Conservation (phyloP, 2,329 filamentous ascomycete species). For the Cladosporium velox region DNA sequence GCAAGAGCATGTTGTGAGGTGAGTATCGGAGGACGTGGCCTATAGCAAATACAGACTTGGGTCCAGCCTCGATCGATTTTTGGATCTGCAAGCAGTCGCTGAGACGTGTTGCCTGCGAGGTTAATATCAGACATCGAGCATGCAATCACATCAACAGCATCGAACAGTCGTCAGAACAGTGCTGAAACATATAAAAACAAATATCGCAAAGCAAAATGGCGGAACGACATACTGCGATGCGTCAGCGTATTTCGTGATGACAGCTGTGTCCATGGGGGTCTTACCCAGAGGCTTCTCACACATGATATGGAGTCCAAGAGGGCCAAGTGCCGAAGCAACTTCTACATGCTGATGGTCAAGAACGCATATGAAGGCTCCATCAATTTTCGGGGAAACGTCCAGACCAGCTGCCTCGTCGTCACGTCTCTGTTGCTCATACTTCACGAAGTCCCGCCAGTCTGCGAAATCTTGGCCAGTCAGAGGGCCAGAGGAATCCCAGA, state of each 20-base stretch:
- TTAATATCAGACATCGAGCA: neutral
- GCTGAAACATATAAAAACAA: neutral
- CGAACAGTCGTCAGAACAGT: neutral
- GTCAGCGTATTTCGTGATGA: neutral
- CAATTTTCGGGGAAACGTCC: conserved; percentile 44
- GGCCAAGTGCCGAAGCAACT: conserved; percentile 73
- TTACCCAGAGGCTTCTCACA: conserved; percentile 81
- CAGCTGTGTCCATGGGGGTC: neutral
- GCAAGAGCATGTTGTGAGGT: conserved; percentile 84
- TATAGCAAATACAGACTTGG: conserved; percentile 71
- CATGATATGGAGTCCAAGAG: conserved; percentile 75
- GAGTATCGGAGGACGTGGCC: conserved; percentile 93
- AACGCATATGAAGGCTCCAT: conserved; percentile 70
- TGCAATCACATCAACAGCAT: neutral
- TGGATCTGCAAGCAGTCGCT: conserved; percentile 73
- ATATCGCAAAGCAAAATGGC: neutral
- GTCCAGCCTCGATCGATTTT: conserved; percentile 33
- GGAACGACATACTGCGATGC: neutral
- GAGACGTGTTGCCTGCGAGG: conserved; percentile 64
- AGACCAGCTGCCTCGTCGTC: conserved; percentile 52
- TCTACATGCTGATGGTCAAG: conserved; percentile 86
- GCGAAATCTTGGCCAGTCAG: conserved; percentile 64
- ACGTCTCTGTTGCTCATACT: conserved; percentile 67
- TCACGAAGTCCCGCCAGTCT: conserved; percentile 75
- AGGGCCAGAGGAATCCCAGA: conserved; percentile 60